Percentiles rank a stretch among this genome's conserved stretches.
Conservation (phyloP, 768 basidiomycete genomes). For the Coprinopsis cinerea region DNA sequence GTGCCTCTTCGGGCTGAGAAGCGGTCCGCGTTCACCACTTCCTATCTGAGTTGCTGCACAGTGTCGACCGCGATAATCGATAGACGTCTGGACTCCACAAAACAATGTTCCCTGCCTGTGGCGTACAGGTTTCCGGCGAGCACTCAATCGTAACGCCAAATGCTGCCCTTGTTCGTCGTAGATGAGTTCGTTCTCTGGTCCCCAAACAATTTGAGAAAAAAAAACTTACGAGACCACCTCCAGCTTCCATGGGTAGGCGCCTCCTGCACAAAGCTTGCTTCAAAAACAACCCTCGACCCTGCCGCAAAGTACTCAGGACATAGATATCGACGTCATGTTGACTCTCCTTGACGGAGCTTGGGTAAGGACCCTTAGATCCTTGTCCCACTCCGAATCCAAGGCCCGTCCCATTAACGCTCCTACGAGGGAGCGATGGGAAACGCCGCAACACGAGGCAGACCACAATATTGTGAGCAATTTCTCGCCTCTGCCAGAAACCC, state of each 20-base stretch:
- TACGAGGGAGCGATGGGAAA: too few relatives aligned
- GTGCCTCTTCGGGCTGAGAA: background rate
- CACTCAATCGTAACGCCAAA: background rate
- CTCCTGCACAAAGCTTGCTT: background rate
- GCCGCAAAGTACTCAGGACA: too few relatives aligned
- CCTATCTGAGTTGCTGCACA: constrained; percentile 3
- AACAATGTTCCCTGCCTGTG: background rate
- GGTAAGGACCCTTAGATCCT: background rate
- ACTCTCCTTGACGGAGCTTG: too few relatives aligned
- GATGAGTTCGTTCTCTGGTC: background rate
- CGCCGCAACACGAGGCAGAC: background rate
- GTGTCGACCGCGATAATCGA: background rate
- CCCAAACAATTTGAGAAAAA: background rate
- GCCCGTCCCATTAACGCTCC: too few relatives aligned
- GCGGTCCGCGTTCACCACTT: background rate
- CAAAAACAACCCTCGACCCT: background rate
- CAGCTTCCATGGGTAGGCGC: too few relatives aligned
- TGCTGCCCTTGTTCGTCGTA: background rate
- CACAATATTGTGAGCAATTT: background rate
- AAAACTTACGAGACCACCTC: background rate
- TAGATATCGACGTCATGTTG: too few relatives aligned
- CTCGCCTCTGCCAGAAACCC: background rate
- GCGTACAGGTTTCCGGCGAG: background rate
- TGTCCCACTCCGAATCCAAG: too few relatives aligned
- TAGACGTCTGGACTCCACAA: background rate